These are phyloP conservation scores for Hibiscus tridactylites DNA, from an alignment of 345 rosid genomes.

Conservation along the genomic window DNA sequence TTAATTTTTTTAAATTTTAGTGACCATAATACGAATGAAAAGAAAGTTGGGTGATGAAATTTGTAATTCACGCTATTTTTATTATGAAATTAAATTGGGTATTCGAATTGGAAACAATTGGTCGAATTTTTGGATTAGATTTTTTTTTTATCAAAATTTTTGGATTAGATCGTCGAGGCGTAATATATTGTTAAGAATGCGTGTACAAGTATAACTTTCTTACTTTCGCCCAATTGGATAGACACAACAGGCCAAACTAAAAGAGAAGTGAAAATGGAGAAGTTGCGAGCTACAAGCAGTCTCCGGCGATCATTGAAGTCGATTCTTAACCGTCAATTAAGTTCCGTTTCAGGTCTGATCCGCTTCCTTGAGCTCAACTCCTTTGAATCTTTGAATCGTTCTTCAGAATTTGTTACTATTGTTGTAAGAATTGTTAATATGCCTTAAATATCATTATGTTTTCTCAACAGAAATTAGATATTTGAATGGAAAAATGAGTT, in stretches of 20 bases:
- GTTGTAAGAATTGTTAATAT: neutral
- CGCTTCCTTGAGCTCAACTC: neutral
- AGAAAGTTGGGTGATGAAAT: too few relatives aligned
- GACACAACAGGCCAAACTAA: neutral
- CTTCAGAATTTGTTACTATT: neutral
- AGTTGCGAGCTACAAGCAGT: constrained; percentile 34
- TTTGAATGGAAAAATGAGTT: constrained; percentile 4
- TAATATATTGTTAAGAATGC: neutral
- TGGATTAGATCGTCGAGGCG: too few relatives aligned
- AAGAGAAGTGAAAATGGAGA: constrained; percentile 27
- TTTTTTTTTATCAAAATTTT: too few relatives aligned
- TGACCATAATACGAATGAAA: too few relatives aligned
- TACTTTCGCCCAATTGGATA: neutral
- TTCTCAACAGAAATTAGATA: neutral
- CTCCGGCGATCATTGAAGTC: constrained; percentile 21
- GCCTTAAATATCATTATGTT: neutral
- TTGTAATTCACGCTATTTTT: too few relatives aligned
- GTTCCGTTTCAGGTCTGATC: neutral
- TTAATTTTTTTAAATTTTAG: too few relatives aligned
- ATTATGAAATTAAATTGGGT: too few relatives aligned
- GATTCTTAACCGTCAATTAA: constrained; percentile 20
- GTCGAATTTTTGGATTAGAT: too few relatives aligned
- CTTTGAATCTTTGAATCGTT: neutral
- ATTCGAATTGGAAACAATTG: too few relatives aligned
- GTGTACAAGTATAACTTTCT: neutral